Percentiles rank a stretch among this genome's conserved stretches.
Conservation (phyloP, 139 green algal genomes). For the Raphidocelis subcapitata region DNA sequence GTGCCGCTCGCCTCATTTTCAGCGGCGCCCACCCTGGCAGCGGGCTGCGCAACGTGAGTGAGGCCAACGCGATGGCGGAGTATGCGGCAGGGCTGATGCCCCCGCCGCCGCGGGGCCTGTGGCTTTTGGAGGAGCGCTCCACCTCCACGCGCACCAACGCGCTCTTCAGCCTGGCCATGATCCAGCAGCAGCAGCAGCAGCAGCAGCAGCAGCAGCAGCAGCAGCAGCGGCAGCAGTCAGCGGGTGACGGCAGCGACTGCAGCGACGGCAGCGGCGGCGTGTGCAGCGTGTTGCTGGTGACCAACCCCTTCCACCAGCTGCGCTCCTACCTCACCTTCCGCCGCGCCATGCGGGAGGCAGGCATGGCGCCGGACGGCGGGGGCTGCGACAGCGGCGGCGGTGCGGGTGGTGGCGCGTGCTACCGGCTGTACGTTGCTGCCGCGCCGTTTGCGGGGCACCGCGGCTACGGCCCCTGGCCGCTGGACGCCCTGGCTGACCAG, state of each 20-base stretch:
- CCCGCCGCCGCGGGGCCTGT: too few relatives aligned
- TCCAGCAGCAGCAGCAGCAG: constrained; percentile 9
- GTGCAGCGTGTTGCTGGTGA: constrained; percentile 12
- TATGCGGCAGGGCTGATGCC: too few relatives aligned
- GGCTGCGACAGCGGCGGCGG: too few relatives aligned
- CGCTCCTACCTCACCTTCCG: constrained; percentile 24
- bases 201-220: not conserved
- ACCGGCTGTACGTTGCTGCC: constrained; percentile 16
- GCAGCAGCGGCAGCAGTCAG: not conserved
- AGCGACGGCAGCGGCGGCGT: not conserved
- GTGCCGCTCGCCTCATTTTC: constrained; percentile 5
- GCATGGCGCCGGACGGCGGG: constrained; percentile 1
- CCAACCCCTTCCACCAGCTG: constrained; percentile 36
- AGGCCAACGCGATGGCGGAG: constrained; percentile 21
- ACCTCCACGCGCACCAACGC: constrained; percentile 30
- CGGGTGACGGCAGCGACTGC: not conserved
- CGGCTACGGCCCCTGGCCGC: constrained; percentile 20
- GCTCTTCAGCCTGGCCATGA: constrained; percentile 14
- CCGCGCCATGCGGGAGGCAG: constrained; percentile 9
- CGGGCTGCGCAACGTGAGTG: not conserved
- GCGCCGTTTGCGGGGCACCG: constrained; percentile 22
- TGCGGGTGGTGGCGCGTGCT: too few relatives aligned
- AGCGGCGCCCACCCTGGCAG: constrained; percentile 16
- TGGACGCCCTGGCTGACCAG: constrained; percentile 16
- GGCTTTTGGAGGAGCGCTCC: constrained; percentile 23